These are phyloP conservation scores for Talaromyces sp. DNA, from an alignment of 2,329 filamentous ascomycete species.

Conservation along the genomic window DNA sequence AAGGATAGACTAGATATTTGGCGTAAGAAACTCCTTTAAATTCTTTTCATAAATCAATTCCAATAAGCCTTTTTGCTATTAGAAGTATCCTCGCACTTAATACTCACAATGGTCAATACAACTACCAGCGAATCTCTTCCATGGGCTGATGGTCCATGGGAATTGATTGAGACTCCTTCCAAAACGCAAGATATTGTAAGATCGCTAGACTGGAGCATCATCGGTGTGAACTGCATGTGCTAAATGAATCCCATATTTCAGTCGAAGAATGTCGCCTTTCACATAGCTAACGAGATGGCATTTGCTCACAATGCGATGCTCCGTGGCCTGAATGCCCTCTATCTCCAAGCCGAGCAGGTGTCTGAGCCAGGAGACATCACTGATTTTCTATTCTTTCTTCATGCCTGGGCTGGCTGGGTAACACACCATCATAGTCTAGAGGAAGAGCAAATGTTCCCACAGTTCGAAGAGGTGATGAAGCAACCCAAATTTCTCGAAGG, in stretches of 20 bases:
- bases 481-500: background rate
- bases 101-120: too few species aligned
- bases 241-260: background rate
- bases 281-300: constrained; percentile 1
- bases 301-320: background rate
- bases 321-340: background rate
- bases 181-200: background rate
- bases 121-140: too few species aligned
- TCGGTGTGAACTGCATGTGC: too few species aligned
- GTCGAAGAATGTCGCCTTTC: background rate
- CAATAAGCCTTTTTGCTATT: too few species aligned
- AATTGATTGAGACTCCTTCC: background rate
- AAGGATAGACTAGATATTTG: too few species aligned
- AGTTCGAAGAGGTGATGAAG: background rate
- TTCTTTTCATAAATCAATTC: too few species aligned
- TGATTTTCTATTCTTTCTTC: background rate
- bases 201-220: background rate
- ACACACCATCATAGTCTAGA: background rate
- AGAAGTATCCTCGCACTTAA: too few species aligned
- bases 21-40: too few species aligned
- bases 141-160: constrained; percentile 1
- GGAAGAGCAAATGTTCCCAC: background rate
- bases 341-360: background rate
- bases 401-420: background rate
- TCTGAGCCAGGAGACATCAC: background rate